Percentiles rank a stretch among this genome's conserved stretches.
Conservation (phyloP, 2,329 filamentous ascomycete species). For the Colletotrichum agaves region DNA sequence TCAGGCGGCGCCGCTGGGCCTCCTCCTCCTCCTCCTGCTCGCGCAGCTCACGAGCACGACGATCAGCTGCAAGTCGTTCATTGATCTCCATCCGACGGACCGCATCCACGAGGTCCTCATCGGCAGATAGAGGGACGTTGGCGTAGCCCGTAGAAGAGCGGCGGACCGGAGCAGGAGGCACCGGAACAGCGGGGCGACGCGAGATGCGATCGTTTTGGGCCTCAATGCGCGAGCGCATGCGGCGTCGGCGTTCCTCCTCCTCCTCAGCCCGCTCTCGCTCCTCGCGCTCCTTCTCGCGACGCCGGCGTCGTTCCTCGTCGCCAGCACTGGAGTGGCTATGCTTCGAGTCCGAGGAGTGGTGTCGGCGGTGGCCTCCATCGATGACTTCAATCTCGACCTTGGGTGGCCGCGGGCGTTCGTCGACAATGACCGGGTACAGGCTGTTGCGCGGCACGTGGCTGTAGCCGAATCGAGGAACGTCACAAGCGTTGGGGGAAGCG, state of each 20-base stretch:
- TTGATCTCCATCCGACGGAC: constrained; percentile 48
- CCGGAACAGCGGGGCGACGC: constrained; percentile 48
- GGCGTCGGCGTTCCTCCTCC: constrained; percentile 42
- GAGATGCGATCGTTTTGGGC: constrained; percentile 56
- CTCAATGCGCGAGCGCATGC: constrained; percentile 49
- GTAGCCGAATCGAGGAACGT: constrained; percentile 40
- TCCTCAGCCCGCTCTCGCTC: constrained; percentile 44
- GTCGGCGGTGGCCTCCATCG: constrained; percentile 45
- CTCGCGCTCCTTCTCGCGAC: constrained; percentile 39
- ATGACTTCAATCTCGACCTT: constrained; percentile 52
- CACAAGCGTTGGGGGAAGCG: constrained; percentile 43
- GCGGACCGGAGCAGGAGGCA: constrained; percentile 18
- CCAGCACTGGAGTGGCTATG: constrained; percentile 45
- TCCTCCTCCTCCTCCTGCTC: constrained; percentile 50
- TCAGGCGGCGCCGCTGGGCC: constrained; percentile 52
- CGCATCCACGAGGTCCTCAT: constrained; percentile 48
- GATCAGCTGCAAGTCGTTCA: constrained; percentile 33
- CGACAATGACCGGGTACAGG: constrained; percentile 51
- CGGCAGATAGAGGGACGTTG: constrained; percentile 9
- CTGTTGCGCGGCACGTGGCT: constrained; percentile 36
- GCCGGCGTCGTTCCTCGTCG: constrained; percentile 44
- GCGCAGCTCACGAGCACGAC: constrained; percentile 47
- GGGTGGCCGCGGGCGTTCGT: constrained; percentile 46
- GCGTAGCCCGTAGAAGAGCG: constrained; percentile 33
- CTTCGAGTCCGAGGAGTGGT: constrained; percentile 50